phyloP scores from a whole-genome alignment of 176 grass and related monocot species.

The Hyparrhenia diplandra region DNA sequence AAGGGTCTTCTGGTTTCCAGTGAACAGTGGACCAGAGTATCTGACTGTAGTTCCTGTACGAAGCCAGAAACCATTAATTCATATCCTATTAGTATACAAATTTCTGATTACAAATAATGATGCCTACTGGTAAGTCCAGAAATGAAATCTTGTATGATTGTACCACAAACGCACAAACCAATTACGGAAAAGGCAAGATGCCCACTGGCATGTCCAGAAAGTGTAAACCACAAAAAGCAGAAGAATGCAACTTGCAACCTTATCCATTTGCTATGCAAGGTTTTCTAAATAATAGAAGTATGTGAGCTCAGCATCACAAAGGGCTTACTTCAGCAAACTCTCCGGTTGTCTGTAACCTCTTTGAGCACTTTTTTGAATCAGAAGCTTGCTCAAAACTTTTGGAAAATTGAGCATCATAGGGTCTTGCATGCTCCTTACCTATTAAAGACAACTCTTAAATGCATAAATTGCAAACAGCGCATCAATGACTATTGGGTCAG shows the following conservation, averaged over 20 bases:
- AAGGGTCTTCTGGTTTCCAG: neutral
- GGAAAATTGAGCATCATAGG: neutral
- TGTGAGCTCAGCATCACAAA: neutral
- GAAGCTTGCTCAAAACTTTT: neutral
- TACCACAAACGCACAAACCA: neutral
- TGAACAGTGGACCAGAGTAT: neutral
- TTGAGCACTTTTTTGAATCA: neutral
- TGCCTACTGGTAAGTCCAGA: neutral
- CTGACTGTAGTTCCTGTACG: neutral
- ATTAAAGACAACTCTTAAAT: neutral
- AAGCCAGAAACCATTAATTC: neutral
- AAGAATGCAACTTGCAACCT: neutral
- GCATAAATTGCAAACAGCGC: neutral
- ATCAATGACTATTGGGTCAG: neutral
- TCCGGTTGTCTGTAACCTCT: neutral
- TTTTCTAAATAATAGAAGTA: neutral
- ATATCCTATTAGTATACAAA: neutral
- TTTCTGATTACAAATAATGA: neutral
- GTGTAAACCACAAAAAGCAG: neutral
- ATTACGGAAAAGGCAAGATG: neutral
- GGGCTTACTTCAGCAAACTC: neutral
- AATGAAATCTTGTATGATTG: neutral
- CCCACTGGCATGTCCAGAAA: neutral
- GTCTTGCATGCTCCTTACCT: neutral
- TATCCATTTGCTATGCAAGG: neutral